A percentile compares a stretch with the other conserved stretches of the same genome.
Conservation (phyloP, 2,329 filamentous ascomycete genomes). For the Shiraia bambusicola region DNA sequence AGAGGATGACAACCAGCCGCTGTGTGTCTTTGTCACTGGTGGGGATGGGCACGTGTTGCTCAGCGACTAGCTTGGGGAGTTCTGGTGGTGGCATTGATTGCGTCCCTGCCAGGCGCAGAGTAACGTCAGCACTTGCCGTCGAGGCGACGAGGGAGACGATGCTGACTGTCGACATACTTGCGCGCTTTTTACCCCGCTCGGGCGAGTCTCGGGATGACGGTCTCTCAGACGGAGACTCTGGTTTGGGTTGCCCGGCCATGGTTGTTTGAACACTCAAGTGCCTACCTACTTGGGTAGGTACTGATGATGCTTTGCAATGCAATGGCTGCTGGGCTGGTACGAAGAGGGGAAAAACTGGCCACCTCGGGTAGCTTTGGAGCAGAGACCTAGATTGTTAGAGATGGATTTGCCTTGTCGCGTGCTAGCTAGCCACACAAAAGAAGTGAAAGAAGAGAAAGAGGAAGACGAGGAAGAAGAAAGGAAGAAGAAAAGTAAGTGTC, state of each 20-base stretch:
- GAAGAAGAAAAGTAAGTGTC: too few relatives aligned
- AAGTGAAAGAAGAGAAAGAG: too few relatives aligned
- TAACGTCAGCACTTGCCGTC: conserved; percentile 27
- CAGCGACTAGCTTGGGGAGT: conserved; percentile 87
- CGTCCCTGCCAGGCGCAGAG: conserved; percentile 52
- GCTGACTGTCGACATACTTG: conserved; percentile 34
- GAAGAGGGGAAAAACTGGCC: too few relatives aligned
- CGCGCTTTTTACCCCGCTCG: conserved; percentile 40
- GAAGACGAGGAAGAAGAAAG: too few relatives aligned
- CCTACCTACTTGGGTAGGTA: too few relatives aligned
- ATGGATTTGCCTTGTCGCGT: too few relatives aligned
- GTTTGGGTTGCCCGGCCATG: conserved; percentile 24
- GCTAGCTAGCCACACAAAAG: too few relatives aligned
- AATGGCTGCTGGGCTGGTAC: too few relatives aligned
- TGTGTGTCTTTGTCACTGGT: conserved; percentile 86
- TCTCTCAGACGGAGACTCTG: conserved; percentile 24
- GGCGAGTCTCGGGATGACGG: conserved; percentile 35
- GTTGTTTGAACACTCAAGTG: too few relatives aligned
- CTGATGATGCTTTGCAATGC: too few relatives aligned
- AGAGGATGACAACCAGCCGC: conserved; percentile 91
- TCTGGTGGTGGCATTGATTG: conserved; percentile 92
- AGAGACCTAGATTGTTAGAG: too few relatives aligned
- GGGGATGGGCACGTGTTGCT: conserved; percentile 84
- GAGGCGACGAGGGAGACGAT: conserved; percentile 4
- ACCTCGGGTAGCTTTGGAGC: too few relatives aligned